These are phyloP conservation scores for Croton laevigatus DNA, from an alignment of 441 rosid species.

Conservation along the genomic window DNA sequence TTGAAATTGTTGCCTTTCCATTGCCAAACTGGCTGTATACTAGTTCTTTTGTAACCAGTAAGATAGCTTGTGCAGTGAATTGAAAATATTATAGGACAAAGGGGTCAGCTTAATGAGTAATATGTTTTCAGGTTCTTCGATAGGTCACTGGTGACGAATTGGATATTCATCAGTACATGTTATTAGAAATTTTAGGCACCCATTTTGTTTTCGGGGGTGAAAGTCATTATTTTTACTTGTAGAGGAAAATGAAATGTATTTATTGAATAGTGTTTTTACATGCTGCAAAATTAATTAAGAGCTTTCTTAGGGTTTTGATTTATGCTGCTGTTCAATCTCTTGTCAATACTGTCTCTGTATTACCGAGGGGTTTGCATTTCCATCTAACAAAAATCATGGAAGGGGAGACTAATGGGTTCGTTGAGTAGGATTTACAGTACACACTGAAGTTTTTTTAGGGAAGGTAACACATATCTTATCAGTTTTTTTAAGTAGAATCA, in stretches of 20 bases:
- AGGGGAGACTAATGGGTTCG: no score
- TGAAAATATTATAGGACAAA: slow-evolving; percentile 20
- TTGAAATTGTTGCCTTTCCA: slow-evolving; percentile 20
- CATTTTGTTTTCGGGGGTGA: not conserved
- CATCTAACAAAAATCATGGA: no score
- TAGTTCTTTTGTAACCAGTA: slow-evolving; percentile 7
- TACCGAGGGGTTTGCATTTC: no score
- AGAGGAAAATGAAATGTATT: slow-evolving; percentile 10
- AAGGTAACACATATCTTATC: no score
- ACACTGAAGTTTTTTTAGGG: no score
- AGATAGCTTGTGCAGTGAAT: slow-evolving; percentile 14
- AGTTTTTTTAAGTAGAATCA: no score
- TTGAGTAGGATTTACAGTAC: no score
- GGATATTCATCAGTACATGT: slow-evolving; percentile 12
- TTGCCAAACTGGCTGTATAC: slow-evolving; percentile 5
- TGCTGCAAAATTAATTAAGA: not conserved
- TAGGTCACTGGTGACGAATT: not conserved
- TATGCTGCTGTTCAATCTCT: no score
- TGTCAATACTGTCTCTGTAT: no score
- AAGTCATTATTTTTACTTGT: not conserved
- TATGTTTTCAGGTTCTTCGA: not conserved
- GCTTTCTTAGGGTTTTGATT: not conserved
- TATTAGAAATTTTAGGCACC: not conserved
- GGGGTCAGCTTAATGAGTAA: slow-evolving; percentile 13
- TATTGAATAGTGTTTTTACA: not conserved